Evolutionary conservation across 2,329 filamentous ascomycete species (phyloP).

Genomic region (Chrysoporthe puriensis): DNA sequence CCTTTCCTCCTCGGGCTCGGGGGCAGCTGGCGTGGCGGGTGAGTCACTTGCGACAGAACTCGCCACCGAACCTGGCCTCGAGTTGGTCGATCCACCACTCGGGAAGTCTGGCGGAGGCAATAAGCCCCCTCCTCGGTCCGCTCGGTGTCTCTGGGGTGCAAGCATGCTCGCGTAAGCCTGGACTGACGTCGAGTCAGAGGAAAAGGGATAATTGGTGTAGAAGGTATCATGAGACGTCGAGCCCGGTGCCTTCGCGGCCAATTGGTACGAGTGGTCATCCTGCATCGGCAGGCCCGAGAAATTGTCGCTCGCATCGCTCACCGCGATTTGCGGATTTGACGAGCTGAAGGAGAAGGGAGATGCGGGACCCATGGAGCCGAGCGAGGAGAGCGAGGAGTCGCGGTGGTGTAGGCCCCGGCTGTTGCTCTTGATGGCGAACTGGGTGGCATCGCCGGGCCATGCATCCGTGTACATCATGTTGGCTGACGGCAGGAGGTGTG

Average conservation of each 20-base stretch:
- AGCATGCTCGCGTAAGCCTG: conserved; percentile 47
- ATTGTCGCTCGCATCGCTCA: conserved; percentile 55
- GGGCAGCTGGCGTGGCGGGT: conserved; percentile 58
- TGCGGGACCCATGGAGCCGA: conserved; percentile 62
- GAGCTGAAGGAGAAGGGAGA: conserved; percentile 61
- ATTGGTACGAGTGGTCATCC: conserved; percentile 51
- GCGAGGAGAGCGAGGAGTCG: conserved; percentile 63
- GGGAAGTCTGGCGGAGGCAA: conserved; percentile 52
- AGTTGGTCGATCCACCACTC: conserved; percentile 43
- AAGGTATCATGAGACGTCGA: conserved; percentile 38
- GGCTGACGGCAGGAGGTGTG: conserved; percentile 10
- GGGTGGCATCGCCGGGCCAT: conserved; percentile 42
- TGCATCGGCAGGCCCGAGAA: conserved; percentile 47
- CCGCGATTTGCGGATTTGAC: conserved; percentile 61
- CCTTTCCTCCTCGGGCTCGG: conserved; percentile 53
- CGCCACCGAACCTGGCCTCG: conserved; percentile 60
- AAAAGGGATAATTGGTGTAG: conserved; percentile 50
- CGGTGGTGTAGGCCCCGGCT: conserved; percentile 56
- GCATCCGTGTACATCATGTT: conserved; percentile 46
- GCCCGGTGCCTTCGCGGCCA: conserved; percentile 46
- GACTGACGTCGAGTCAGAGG: conserved; percentile 42
- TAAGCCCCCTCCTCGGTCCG: conserved; percentile 44
- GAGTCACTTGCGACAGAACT: conserved; percentile 63
- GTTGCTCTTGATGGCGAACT: conserved; percentile 43
- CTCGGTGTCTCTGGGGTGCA: conserved; percentile 44